Conservation (phyloP, 306 rosid genomes). For the Cucumis cinereus region DNA sequence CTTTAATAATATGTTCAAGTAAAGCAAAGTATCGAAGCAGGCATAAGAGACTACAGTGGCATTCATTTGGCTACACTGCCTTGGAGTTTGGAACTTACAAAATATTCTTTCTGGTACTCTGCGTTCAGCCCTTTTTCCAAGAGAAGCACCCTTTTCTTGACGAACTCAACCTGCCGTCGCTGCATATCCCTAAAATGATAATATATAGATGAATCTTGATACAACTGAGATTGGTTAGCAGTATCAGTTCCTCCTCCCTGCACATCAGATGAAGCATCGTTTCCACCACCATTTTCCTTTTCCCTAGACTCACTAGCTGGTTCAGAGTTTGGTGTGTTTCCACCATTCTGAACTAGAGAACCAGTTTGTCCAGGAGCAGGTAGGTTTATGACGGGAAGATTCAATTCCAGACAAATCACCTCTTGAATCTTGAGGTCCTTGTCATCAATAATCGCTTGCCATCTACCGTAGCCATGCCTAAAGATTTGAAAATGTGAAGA, state of each 20-base stretch:
- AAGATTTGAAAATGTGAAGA: conserved; percentile 7
- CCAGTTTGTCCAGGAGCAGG: conserved; percentile 57
- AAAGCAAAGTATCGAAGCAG: background rate
- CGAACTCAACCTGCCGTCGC: conserved; percentile 85
- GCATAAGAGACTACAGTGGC: conserved; percentile 11
- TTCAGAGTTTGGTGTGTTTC: conserved; percentile 29
- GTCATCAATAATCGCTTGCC: conserved; percentile 98
- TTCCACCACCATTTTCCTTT: conserved; percentile 65
- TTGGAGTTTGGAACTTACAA: conserved; percentile 36
- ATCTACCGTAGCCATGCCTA: conserved; percentile 98
- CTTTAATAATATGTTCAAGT: background rate
- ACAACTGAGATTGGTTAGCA: conserved; percentile 44
- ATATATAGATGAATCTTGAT: conserved; percentile 48
- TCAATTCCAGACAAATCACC: conserved; percentile 83
- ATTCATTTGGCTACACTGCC: conserved; percentile 28
- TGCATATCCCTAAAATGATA: conserved; percentile 91
- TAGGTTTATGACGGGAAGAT: conserved; percentile 68
- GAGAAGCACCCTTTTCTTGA: conserved; percentile 92
- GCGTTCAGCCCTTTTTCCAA: conserved; percentile 91
- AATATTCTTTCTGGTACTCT: conserved; percentile 79
- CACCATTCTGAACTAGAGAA: conserved; percentile 51
- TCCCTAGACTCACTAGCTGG: conserved; percentile 45
- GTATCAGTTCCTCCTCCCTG: conserved; percentile 45
- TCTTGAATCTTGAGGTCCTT: conserved; percentile 85
- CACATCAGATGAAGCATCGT: conserved; percentile 36